Evolutionary conservation across 306 rosid species (phyloP).

Genomic region (Vicia villosa): DNA sequence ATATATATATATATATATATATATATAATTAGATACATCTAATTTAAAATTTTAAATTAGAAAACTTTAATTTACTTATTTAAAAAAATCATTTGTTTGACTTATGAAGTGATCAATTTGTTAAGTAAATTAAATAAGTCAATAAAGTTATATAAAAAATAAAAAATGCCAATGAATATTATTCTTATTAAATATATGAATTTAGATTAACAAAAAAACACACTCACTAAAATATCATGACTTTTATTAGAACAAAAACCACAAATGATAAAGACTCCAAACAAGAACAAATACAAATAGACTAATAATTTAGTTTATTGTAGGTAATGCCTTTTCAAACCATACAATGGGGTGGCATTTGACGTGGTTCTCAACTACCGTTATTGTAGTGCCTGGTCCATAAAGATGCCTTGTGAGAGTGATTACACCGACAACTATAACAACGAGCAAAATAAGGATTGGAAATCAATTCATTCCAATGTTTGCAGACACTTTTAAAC

Average conservation of each 20-base stretch:
- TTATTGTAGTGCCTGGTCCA: background rate
- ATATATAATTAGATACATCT: background rate
- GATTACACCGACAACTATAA: background rate
- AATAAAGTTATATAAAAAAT: too few species aligned
- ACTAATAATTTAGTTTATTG: too few species aligned
- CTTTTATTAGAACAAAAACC: background rate
- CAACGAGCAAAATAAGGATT: background rate
- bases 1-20: too few species aligned
- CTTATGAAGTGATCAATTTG: background rate
- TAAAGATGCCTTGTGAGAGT: background rate
- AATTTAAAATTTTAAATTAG: too few species aligned
- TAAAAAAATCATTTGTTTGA: background rate
- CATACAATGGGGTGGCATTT: background rate
- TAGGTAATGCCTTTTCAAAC: background rate
- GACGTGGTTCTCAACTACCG: background rate
- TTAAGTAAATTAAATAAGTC: background rate
- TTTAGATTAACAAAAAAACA: background rate
- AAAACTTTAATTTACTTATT: too few species aligned
- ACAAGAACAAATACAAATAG: background rate
- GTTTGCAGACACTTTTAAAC: constrained; percentile 10
- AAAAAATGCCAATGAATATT: background rate
- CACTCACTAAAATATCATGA: background rate
- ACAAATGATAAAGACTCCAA: background rate
- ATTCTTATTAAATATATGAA: background rate
- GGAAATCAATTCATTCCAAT: background rate